Conservation (phyloP, 768 basidiomycete genomes). For the Calvatia gigantea region DNA sequence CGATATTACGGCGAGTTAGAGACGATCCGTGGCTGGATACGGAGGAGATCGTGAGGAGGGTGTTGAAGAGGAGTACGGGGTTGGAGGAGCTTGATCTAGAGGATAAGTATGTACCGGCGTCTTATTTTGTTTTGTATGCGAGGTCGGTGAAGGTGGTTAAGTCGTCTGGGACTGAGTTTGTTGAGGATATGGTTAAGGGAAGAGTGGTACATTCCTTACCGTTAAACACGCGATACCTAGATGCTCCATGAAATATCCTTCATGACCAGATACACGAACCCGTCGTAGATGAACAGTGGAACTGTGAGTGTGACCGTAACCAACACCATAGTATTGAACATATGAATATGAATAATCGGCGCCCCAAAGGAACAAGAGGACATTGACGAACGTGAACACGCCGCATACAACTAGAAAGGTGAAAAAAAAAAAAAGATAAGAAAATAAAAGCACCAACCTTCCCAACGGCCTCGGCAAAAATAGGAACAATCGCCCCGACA, state of each 20-base stretch:
- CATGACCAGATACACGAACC: constrained; percentile 83
- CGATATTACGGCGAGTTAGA: constrained; percentile 5
- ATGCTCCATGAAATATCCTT: constrained; percentile 83
- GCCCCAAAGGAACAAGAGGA: constrained; percentile 27
- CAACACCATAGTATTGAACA: constrained; percentile 59
- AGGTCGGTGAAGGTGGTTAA: background rate
- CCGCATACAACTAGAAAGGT: too few relatives aligned
- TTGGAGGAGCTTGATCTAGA: background rate
- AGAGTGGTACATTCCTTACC: constrained; percentile 61
- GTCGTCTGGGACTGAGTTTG: constrained; percentile 6
- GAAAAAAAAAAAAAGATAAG: background rate
- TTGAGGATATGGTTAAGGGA: constrained; percentile 1
- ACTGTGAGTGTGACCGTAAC: constrained; percentile 68
- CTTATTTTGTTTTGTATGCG: background rate
- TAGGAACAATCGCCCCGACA: constrained; percentile 79
- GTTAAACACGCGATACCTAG: constrained; percentile 95
- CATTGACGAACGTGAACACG: background rate
- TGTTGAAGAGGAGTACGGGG: background rate
- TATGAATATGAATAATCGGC: constrained; percentile 73
- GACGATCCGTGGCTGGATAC: constrained; percentile 10
- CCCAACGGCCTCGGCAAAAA: constrained; percentile 65
- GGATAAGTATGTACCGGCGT: background rate
- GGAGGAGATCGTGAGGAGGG: background rate
- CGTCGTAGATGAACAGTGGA: constrained; percentile 66
- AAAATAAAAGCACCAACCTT: constrained; percentile 43